A percentile compares a stretch with the other conserved stretches of the same genome.
Conservation (phyloP, 2,329 filamentous ascomycete genomes). For the Fusarium sp. region DNA sequence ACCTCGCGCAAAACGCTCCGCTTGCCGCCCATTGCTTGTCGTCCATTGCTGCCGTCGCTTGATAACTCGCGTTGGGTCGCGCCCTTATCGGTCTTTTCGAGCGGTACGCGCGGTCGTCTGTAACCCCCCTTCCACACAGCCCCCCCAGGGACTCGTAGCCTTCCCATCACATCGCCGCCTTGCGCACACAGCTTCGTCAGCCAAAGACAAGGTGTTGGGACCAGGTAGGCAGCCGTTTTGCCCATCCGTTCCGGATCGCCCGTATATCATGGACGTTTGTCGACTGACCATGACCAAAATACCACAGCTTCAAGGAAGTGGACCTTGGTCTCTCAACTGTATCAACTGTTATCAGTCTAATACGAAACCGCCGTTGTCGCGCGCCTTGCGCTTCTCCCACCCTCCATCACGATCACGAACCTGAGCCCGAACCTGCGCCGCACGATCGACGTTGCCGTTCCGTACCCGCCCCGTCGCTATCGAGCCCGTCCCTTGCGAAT, state of each 20-base stretch:
- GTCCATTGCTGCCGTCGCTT: slow-evolving; percentile 19
- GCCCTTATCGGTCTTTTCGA: slow-evolving; percentile 36
- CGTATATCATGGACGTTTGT: slow-evolving; percentile 38
- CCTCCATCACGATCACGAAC: slow-evolving; percentile 37
- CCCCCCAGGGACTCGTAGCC: slow-evolving; percentile 36
- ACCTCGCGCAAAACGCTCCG: slow-evolving; percentile 24
- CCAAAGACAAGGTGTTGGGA: slow-evolving; percentile 16
- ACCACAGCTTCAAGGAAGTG: slow-evolving; percentile 27
- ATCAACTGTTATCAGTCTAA: slow-evolving; percentile 24
- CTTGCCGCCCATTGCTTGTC: slow-evolving; percentile 21
- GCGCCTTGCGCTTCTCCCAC: slow-evolving; percentile 31
- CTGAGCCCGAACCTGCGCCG: slow-evolving; percentile 35
- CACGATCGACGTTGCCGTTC: slow-evolving; percentile 44
- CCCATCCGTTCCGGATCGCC: slow-evolving; percentile 14
- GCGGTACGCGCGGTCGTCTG: slow-evolving; percentile 49
- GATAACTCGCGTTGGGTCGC: slow-evolving; percentile 4
- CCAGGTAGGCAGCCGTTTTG: slow-evolving; percentile 20
- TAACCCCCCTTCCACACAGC: slow-evolving; percentile 38
- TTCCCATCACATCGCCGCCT: slow-evolving; percentile 24
- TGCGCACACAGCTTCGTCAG: slow-evolving; percentile 37
- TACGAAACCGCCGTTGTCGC: slow-evolving; percentile 23
- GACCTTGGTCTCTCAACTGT: background rate
- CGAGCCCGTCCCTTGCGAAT: slow-evolving; percentile 30
- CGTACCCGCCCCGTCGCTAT: slow-evolving; percentile 34
- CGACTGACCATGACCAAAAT: slow-evolving; percentile 38